Evolutionary conservation across 805 yeast genomes (phyloP), one percentile per base, ranked within the genome.

Genomic region (Hanseniaspora lindneri): DNA sequence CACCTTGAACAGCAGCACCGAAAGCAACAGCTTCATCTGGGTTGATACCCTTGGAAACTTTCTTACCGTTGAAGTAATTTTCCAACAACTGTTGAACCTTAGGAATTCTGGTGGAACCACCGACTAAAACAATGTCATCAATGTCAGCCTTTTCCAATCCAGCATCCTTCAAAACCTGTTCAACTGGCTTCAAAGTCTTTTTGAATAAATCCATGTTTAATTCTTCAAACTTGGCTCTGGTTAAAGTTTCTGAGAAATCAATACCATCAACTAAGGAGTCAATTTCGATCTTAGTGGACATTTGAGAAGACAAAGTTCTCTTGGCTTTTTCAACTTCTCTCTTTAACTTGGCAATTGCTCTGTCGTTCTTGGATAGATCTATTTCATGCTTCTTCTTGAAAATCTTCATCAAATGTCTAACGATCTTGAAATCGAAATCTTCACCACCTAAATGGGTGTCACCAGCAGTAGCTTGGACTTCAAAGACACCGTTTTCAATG

Each of bases 1-100:
- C 97, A 51, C 95, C 97, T 74, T 89, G 98, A 55, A 89, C 96
- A 55, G 98, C 96, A 53, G 97, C 97, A 77, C 98, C 98, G 61
- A 80, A 89, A 39, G 97, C 98, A 63, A 89, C 97, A 66, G 98
- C 98, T 75, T 89, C 98, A 72, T 89, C 98, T 55, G 98, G 97
- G 75, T 89, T 89, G 63, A 89, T 89, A 61, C 95, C 89, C 77
- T 88, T 89, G 58, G 95, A 85, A 56, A 94, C 89, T 71, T 87
- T 87, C 76, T 92, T 89, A 61, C 95, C 95, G 62, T 82, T 79
- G 65, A 89, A 89, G 77, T 70, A 87, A 55, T 81, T 76, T 71
- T 89, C 94, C 58, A 89, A 76, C 61, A 89, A 75, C 71, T 84
- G 83, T 74, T 88, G 97, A 59, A 89, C 89, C 76, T 87, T 92